Percentiles rank a stretch among this genome's conserved stretches.
phyloP scores from a whole-genome alignment of 495 filamentous ascomycete genomes.

The Talaromyces nanjingensis region DNA sequence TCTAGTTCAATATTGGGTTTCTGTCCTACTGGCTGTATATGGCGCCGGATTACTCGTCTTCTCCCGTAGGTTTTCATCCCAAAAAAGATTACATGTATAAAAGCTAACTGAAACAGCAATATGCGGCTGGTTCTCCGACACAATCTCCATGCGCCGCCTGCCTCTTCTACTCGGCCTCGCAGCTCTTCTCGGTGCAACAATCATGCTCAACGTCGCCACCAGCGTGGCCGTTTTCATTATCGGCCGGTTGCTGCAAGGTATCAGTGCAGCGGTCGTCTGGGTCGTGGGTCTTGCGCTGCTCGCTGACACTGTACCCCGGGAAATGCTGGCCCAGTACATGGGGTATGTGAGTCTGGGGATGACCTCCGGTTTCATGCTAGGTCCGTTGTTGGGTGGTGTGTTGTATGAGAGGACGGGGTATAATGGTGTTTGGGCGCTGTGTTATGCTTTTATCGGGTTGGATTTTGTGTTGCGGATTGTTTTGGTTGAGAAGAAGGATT shows the following conservation, averaged over 20 bases:
- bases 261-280: constrained; percentile 56
- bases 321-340: constrained; percentile 50
- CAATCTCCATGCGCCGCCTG: constrained; percentile 31
- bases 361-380: constrained; percentile 26
- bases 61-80: constrained; percentile 6
- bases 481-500: constrained; percentile 55
- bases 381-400: constrained; percentile 55
- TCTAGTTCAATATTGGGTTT: constrained; percentile 13
- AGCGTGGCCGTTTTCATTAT: constrained; percentile 44
- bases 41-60: constrained; percentile 6
- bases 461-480: constrained; percentile 58
- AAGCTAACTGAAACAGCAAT: constrained; percentile 2
- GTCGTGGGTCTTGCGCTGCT: constrained; percentile 55
- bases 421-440: constrained; percentile 53
- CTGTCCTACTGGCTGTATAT: constrained; percentile 9
- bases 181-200: constrained; percentile 48
- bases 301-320: constrained; percentile 51
- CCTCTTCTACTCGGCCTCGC: constrained; percentile 55
- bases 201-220: constrained; percentile 47
- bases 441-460: constrained; percentile 46
- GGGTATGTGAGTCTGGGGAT: constrained; percentile 31
- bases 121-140: constrained; percentile 11
- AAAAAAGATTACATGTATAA: not conserved
- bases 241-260: constrained; percentile 55
- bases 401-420: constrained; percentile 54